Evolutionary conservation across 2,329 filamentous ascomycete species (phyloP).

Genomic region (Penicillium sp.): DNA sequence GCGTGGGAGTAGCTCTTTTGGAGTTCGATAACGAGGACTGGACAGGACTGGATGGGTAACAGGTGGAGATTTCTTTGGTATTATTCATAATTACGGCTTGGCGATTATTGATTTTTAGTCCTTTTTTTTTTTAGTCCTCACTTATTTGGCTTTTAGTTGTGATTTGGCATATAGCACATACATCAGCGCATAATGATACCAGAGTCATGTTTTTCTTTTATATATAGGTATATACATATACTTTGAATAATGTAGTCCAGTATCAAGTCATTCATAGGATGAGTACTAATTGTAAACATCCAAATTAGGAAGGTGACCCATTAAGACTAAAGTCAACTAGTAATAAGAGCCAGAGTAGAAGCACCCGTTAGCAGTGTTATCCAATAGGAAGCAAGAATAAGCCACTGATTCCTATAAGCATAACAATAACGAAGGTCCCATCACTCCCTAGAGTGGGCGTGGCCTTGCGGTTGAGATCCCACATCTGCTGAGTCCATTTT

Average conservation of each 20-base stretch:
- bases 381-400: too few relatives aligned
- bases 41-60: not conserved
- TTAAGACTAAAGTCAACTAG: too few relatives aligned
- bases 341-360: too few relatives aligned
- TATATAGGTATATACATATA: not conserved
- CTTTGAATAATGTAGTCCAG: too few relatives aligned
- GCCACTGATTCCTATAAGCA: too few relatives aligned
- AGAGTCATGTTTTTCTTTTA: not conserved
- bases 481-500: too few relatives aligned
- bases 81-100: not conserved
- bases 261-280: not conserved
- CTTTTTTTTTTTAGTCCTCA: not conserved
- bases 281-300: too few relatives aligned
- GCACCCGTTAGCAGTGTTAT: too few relatives aligned
- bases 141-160: not conserved
- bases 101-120: not conserved
- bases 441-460: too few relatives aligned
- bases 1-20: not conserved
- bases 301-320: not conserved
- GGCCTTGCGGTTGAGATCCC: too few relatives aligned
- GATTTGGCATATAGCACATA: not conserved
- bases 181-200: conserved; percentile 6
- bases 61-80: not conserved
- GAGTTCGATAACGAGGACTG: conserved; percentile 6
- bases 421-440: too few relatives aligned